Percentiles rank a stretch among this genome's conserved stretches.
Conservation (phyloP, 805 yeast genomes). For the Cyberlindnera euphorbiiphila region DNA sequence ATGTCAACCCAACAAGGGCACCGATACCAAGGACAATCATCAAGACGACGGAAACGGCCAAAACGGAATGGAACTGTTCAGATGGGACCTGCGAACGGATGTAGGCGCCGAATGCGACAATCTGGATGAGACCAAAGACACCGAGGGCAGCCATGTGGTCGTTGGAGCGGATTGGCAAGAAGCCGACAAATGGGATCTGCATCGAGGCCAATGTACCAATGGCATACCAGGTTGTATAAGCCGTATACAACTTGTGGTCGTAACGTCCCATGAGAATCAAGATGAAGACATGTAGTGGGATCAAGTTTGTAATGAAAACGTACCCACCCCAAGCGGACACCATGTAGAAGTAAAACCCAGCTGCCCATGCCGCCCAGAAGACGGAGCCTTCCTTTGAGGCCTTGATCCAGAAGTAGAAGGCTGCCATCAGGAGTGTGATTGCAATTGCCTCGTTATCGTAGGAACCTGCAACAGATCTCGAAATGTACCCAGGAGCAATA, state of each 20-base stretch:
- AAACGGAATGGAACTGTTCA: constrained; percentile 66
- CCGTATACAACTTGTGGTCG: constrained; percentile 73
- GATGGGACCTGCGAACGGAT: constrained; percentile 70
- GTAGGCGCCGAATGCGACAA: constrained; percentile 82
- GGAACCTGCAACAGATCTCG: constrained; percentile 97
- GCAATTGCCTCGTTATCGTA: constrained; percentile 99
- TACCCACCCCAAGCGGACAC: constrained; percentile 99
- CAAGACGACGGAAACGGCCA: constrained; percentile 53
- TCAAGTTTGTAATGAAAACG: constrained; percentile 95
- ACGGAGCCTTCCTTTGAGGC: constrained; percentile 89
- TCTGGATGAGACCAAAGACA: constrained; percentile 90
- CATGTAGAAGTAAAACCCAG: constrained; percentile 94
- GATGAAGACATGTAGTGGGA: constrained; percentile 92
- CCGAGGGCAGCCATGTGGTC: constrained; percentile 99
- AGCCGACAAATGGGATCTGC: constrained; percentile 99
- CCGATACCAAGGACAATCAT: constrained; percentile 61
- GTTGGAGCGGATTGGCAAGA: constrained; percentile 91
- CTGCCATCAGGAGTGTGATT: constrained; percentile 89
- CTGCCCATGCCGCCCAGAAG: constrained; percentile 76
- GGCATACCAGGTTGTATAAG: constrained; percentile 96
- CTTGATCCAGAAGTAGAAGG: constrained; percentile 95
- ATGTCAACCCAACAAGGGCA: constrained; percentile 76
- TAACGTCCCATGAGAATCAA: constrained; percentile 93
- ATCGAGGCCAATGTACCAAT: constrained; percentile 96
- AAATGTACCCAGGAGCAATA: constrained; percentile 97